Base-by-base conservation (phyloP, 2,329 filamentous ascomycete species). In the Xylariaceae sp. region DNA sequence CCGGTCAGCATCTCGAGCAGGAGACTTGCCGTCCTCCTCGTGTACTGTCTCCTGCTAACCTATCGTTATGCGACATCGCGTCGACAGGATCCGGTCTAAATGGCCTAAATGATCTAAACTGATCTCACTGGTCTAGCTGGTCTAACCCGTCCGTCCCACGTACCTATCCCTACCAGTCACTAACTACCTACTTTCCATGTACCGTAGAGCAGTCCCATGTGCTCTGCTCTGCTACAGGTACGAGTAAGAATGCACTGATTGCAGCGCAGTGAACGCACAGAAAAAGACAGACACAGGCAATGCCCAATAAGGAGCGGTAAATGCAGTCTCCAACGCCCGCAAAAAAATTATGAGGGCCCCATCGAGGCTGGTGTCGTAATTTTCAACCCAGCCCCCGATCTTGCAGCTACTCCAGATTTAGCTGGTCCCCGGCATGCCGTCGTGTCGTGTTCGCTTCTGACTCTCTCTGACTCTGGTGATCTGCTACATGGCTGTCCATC, bases 331-430 rank as follows among this genome's bases (percentile, higher is more conserved):
- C 63, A 64, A 65, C 61, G 59, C 59, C 64, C 49, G 23, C 11
- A 35, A 51, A 35, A 41, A 51, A 51, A 51, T 34, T 35, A 60
- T 61, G 54, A 56, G 53, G 52, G 51, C 59, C 61, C 51, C 59
- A 55, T 57, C 34, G 59, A 61, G 56, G 61, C 58, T 65, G 59
- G 62, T 65, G 63, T 57, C 30, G 49, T 61, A 60, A 63, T 66
- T 58, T 54, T 66, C 66, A 69, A 68, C 66, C 59, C 62, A 63
- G 66, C 64, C 67, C 67, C 65, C 63, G 63, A 66, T 44, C 56
- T 52, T 54, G 44, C 53, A 47, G 41, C n/a, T 57, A 34, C 55
- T 57, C 41, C 30, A 50, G 41, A 50, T 53, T 55, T 52, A 48
- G 45, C 48, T 49, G 8, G 47, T 35, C 30, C 47, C 41, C 39